These are phyloP conservation scores for Albatrellus ellisii DNA, from an alignment of 768 basidiomycete genomes.

Conservation along the genomic window DNA sequence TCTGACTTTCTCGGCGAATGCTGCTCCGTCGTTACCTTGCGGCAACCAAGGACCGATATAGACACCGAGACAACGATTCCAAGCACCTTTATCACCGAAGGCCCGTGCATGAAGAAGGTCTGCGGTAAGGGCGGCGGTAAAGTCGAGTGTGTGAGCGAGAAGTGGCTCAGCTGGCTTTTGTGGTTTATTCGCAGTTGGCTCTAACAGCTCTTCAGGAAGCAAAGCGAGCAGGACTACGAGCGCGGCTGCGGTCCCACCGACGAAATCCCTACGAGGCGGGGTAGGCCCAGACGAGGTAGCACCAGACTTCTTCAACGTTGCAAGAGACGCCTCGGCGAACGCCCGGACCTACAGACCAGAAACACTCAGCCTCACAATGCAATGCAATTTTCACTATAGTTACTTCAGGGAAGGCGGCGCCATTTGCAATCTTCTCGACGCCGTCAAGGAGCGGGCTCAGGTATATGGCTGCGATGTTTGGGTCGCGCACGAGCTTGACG, in stretches of 20 bases:
- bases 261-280: conserved; percentile 56
- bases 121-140: conserved; percentile 60
- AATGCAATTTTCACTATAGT: conserved; percentile 13
- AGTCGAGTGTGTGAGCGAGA: conserved; percentile 49
- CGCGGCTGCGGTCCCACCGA: conserved; percentile 44
- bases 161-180: conserved; percentile 46
- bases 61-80: conserved; percentile 60
- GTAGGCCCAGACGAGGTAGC: conserved; percentile 66
- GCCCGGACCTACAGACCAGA: conserved; percentile 55
- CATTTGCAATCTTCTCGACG: conserved; percentile 78
- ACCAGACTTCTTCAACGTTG: conserved; percentile 72
- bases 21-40: conserved; percentile 26
- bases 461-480: conserved; percentile 79
- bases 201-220: conserved; percentile 36
- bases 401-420: conserved; percentile 93
- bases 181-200: conserved; percentile 28
- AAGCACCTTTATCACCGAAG: conserved; percentile 39
- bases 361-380: conserved; percentile 1
- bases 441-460: conserved; percentile 81
- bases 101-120: conserved; percentile 58
- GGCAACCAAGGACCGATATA: conserved; percentile 64
- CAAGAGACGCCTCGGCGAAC: conserved; percentile 76
- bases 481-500: conserved; percentile 92
- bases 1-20: conserved; percentile 52
- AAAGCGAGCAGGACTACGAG: conserved; percentile 44